Conservation (phyloP, 495 filamentous ascomycete species). For the Podospora tetraspora region DNA sequence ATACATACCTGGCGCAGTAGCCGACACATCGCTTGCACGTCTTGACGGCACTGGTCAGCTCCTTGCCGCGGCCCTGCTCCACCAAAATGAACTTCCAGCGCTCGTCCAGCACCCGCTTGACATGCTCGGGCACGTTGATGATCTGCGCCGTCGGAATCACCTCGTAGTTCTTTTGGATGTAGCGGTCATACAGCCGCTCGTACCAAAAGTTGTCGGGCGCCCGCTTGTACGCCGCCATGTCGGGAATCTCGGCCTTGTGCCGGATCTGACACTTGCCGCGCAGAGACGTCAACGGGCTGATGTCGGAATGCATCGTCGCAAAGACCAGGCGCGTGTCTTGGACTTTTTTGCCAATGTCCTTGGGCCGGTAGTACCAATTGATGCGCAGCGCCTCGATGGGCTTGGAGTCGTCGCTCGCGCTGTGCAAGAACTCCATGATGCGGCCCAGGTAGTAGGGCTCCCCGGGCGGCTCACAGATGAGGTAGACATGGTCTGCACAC, state of each 20-base stretch:
- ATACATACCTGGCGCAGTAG: slow-evolving; percentile 81
- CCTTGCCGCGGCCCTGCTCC: slow-evolving; percentile 85
- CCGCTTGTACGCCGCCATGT: slow-evolving; percentile 79
- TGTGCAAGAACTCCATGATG: slow-evolving; percentile 95
- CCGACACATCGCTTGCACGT: slow-evolving; percentile 83
- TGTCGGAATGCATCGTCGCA: slow-evolving; percentile 97
- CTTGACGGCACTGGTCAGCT: slow-evolving; percentile 94
- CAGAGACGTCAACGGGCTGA: slow-evolving; percentile 82
- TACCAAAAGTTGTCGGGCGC: slow-evolving; percentile 87
- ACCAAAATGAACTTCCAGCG: slow-evolving; percentile 93
- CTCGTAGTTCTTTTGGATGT: slow-evolving; percentile 96
- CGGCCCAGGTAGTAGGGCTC: slow-evolving; percentile 97
- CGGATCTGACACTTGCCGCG: slow-evolving; percentile 87
- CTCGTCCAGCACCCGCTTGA: slow-evolving; percentile 92
- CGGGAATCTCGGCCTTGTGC: slow-evolving; percentile 78
- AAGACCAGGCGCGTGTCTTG: slow-evolving; percentile 85
- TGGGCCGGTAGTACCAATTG: slow-evolving; percentile 97
- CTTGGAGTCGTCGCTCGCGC: slow-evolving; percentile 61
- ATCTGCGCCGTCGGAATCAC: slow-evolving; percentile 88
- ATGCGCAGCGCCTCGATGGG: slow-evolving; percentile 83
- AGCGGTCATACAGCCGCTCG: slow-evolving; percentile 95
- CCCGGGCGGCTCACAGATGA: slow-evolving; percentile 94
- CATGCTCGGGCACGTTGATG: slow-evolving; percentile 89
- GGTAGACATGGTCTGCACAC: slow-evolving; percentile 84
- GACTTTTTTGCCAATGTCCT: slow-evolving; percentile 88